Conservation (phyloP, 2,329 filamentous ascomycete species). For the Ascochyta viciae-villosae region DNA sequence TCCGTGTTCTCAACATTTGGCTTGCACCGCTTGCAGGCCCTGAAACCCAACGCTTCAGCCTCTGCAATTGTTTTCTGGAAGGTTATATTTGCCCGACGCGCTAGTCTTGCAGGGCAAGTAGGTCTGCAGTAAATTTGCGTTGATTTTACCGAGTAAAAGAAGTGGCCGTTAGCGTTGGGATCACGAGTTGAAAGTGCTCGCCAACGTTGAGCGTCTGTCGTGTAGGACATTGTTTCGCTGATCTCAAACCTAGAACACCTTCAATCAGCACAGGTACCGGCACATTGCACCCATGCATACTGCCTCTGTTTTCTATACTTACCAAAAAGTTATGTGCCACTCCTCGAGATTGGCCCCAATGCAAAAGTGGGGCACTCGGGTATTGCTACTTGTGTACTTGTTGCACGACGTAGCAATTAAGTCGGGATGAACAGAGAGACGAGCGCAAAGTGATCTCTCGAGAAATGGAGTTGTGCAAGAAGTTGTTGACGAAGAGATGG, state of each 20-base stretch:
- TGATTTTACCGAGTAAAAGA: constrained; percentile 64
- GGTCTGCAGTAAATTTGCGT: constrained; percentile 68
- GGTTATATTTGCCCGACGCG: constrained; percentile 62
- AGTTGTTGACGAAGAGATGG: constrained; percentile 7
- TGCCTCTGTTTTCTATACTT: not conserved
- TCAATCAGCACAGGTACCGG: not conserved
- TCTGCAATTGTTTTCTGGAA: constrained; percentile 59
- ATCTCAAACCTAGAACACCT: not conserved
- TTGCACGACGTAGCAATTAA: not conserved
- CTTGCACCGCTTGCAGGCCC: constrained; percentile 66
- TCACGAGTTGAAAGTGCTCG: constrained; percentile 56
- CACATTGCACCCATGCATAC: not conserved
- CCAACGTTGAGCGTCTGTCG: constrained; percentile 45
- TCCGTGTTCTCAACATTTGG: constrained; percentile 52
- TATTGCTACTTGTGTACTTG: not conserved
- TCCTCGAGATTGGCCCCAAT: not conserved
- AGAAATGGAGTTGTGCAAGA: not conserved
- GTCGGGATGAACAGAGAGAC: not conserved
- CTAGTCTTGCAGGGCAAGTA: constrained; percentile 66
- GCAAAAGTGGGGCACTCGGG: constrained; percentile 3
- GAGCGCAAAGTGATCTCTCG: not conserved
- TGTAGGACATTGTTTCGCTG: constrained; percentile 34
- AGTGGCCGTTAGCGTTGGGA: constrained; percentile 52
- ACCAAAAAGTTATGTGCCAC: not conserved
- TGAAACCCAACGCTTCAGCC: constrained; percentile 60